phyloP scores from a whole-genome alignment of 495 filamentous ascomycete species.

The Oleoguttula mirabilis region DNA sequence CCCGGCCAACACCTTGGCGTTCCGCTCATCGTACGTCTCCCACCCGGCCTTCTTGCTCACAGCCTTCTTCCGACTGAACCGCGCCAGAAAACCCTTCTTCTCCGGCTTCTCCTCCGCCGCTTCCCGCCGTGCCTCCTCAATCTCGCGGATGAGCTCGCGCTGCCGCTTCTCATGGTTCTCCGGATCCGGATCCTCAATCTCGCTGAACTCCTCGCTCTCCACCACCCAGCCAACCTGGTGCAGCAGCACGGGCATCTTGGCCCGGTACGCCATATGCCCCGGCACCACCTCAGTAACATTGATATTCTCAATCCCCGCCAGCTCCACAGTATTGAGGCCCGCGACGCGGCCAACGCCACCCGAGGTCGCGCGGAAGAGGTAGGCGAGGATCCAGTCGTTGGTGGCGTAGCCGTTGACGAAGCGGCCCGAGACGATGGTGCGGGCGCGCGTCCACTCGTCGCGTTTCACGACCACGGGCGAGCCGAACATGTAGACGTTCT shows the following conservation, averaged over 20 bases:
- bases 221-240: conserved; percentile 80
- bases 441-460: conserved; percentile 75
- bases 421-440: conserved; percentile 71
- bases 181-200: conserved; percentile 96
- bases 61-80: conserved; percentile 45
- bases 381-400: conserved; percentile 95
- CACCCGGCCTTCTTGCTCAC: conserved; percentile 72
- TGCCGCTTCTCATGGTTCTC: conserved; percentile 83
- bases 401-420: conserved; percentile 92
- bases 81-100: conserved; percentile 48
- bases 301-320: conserved; percentile 78
- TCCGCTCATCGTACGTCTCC: conserved; percentile 75
- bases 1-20: conserved; percentile 18
- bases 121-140: conserved; percentile 84
- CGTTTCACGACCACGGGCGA: conserved; percentile 82
- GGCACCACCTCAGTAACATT: conserved; percentile 77
- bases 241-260: conserved; percentile 77
- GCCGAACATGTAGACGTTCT: conserved; percentile 93
- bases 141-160: conserved; percentile 86
- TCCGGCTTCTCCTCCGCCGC: conserved; percentile 58
- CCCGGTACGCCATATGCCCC: conserved; percentile 94
- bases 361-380: conserved; percentile 87
- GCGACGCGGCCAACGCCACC: conserved; percentile 86
- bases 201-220: conserved; percentile 83
- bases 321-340: conserved; percentile 71